A percentile compares a stretch with the other conserved stretches of the same genome.
phyloP scores from a whole-genome alignment of 1,284 basidiomycete species.

The Ustilago vetiveriae region DNA sequence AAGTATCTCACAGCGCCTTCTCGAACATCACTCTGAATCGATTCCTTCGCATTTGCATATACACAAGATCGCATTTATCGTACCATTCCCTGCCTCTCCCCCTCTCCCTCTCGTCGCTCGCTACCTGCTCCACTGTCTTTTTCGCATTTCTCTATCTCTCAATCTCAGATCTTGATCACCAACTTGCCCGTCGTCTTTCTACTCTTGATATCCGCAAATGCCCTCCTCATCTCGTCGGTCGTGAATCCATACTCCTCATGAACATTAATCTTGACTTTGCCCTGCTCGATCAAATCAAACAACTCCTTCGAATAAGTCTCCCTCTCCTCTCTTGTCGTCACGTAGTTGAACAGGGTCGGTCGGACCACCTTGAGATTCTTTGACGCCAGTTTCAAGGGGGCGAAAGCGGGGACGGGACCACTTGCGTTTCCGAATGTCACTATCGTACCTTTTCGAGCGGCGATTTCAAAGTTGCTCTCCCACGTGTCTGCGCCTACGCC shows the following conservation, averaged over 20 bases:
- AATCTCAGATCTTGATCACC: slow-evolving; percentile 53
- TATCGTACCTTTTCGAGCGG: slow-evolving; percentile 71
- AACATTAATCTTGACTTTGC: slow-evolving; percentile 77
- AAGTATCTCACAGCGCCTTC: too few species aligned
- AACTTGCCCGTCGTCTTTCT: slow-evolving; percentile 59
- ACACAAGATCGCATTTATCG: too few species aligned
- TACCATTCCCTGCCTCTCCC: too few species aligned
- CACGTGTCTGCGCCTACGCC: slow-evolving; percentile 78
- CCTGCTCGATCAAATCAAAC: slow-evolving; percentile 74
- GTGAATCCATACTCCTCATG: slow-evolving; percentile 80
- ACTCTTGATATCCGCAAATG: slow-evolving; percentile 79
- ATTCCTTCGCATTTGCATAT: too few species aligned
- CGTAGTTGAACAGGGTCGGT: slow-evolving; percentile 67
- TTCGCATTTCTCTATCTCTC: too few species aligned
- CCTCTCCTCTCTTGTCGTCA: slow-evolving; percentile 77
- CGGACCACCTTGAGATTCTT: slow-evolving; percentile 79
- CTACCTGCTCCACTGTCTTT: neutral
- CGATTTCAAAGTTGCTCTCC: slow-evolving; percentile 78
- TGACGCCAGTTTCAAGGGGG: slow-evolving; percentile 76
- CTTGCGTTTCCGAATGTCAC: slow-evolving; percentile 93
- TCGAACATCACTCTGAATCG: too few species aligned
- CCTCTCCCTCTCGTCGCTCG: neutral
- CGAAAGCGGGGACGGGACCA: slow-evolving; percentile 75
- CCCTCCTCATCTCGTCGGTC: slow-evolving; percentile 78
- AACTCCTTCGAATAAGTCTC: slow-evolving; percentile 76